Evolutionary conservation across 345 rosid species (phyloP).

Genomic region (Eucalyptus sideroxylon): DNA sequence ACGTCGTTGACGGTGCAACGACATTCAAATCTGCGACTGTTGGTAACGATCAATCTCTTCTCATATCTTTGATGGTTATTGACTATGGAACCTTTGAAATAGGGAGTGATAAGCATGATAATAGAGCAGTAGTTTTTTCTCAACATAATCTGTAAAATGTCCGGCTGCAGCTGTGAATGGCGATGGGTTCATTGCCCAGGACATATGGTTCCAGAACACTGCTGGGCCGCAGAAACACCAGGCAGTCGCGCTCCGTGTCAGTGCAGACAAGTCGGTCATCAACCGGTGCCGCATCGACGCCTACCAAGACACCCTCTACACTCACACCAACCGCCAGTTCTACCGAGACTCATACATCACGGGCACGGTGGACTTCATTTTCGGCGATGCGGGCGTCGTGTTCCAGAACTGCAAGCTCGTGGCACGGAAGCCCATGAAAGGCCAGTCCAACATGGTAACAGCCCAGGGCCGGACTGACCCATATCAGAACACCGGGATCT

Average conservation of each 20-base stretch:
- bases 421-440: slow-evolving; percentile 31
- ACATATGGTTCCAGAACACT: slow-evolving; percentile 65
- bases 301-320: slow-evolving; percentile 68
- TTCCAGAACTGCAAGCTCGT: slow-evolving; percentile 50
- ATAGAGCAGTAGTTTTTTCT: not conserved
- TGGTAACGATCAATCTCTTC: slow-evolving; percentile 22
- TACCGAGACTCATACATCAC: slow-evolving; percentile 52
- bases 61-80: not conserved
- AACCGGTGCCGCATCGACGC: slow-evolving; percentile 67
- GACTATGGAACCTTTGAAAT: not conserved
- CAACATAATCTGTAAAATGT: too few relatives aligned
- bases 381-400: slow-evolving; percentile 64
- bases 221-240: slow-evolving; percentile 77
- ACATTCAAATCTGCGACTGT: slow-evolving; percentile 75
- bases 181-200: slow-evolving; percentile 87
- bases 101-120: not conserved
- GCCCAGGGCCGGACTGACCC: not conserved
- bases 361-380: slow-evolving; percentile 75
- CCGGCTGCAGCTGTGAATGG: slow-evolving; percentile 47
- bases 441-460: not conserved
- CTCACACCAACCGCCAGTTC: slow-evolving; percentile 65
- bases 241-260: slow-evolving; percentile 78
- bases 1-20: slow-evolving; percentile 42
- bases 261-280: slow-evolving; percentile 68
- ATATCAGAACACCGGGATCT: not conserved